Conservation (phyloP, 176 grass and related monocot species). For the Phyllostachys edulis region DNA sequence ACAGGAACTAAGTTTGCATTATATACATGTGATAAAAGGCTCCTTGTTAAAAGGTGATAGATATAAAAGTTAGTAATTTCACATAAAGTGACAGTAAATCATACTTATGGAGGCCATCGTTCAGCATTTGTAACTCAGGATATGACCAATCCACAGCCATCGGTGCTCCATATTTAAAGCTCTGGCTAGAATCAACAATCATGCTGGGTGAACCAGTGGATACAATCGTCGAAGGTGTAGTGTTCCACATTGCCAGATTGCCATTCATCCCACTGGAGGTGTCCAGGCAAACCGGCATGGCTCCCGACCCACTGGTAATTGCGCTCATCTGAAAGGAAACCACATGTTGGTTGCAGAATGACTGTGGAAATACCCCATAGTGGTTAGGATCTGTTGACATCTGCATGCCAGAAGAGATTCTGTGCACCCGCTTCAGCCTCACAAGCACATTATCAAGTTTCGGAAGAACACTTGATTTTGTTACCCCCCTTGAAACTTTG, state of each 20-base stretch:
- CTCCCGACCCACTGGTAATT: constrained; percentile 43
- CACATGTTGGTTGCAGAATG: constrained; percentile 72
- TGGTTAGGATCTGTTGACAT: constrained; percentile 78
- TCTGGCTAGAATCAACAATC: constrained; percentile 50
- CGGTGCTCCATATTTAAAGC: constrained; percentile 52
- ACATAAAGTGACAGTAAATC: constrained; percentile 14
- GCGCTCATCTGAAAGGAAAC: constrained; percentile 84
- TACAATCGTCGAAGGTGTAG: constrained; percentile 58
- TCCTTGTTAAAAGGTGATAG: neutral
- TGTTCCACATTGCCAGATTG: constrained; percentile 48
- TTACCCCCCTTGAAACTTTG: constrained; percentile 31
- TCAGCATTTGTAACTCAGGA: constrained; percentile 67
- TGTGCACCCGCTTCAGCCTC: constrained; percentile 24
- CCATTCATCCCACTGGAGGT: constrained; percentile 51
- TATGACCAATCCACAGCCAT: constrained; percentile 78
- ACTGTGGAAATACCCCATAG: constrained; percentile 62
- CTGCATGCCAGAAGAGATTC: constrained; percentile 50
- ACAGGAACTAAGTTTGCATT: neutral
- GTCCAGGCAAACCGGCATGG: constrained; percentile 50
- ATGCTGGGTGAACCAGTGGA: constrained; percentile 54
- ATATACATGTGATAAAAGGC: neutral
- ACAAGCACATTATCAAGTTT: constrained; percentile 29
- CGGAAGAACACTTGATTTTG: constrained; percentile 21
- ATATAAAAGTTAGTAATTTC: constrained; percentile 3
- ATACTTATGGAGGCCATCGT: constrained; percentile 73